phyloP scores from a whole-genome alignment of 352 stramenopile genomes.

The Blastocystis sp. region DNA sequence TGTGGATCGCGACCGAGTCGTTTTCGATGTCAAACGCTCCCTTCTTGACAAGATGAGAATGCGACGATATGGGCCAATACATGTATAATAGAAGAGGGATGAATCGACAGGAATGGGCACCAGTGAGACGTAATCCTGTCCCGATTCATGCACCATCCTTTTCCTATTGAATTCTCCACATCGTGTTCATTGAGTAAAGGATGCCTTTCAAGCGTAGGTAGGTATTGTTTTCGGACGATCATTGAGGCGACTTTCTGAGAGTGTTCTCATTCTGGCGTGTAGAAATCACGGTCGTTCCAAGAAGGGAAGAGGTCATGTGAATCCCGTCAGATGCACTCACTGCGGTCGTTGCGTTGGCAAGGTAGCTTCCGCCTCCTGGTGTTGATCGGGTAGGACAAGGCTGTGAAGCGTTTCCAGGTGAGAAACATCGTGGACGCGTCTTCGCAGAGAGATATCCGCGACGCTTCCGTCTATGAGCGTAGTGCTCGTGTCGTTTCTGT shows the following conservation, averaged over 20 bases:
- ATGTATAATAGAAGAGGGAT: too few relatives aligned
- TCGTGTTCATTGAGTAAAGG: constrained; percentile 1
- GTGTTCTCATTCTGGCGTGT: background rate
- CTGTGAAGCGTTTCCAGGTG: constrained; percentile 89
- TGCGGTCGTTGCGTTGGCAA: constrained; percentile 65
- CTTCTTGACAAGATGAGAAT: too few relatives aligned
- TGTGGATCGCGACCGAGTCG: too few relatives aligned
- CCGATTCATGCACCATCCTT: background rate
- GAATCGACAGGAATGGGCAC: background rate
- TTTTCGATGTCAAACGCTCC: too few relatives aligned
- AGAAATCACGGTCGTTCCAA: constrained; percentile 73
- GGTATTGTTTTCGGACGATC: constrained; percentile 12
- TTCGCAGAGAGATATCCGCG: constrained; percentile 96
- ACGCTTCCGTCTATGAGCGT: constrained; percentile 92
- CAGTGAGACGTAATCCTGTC: background rate
- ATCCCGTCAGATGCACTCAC: constrained; percentile 66
- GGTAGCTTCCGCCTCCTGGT: background rate
- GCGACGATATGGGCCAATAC: too few relatives aligned
- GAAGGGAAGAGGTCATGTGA: constrained; percentile 73
- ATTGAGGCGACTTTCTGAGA: background rate
- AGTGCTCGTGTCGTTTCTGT: background rate
- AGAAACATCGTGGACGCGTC: constrained; percentile 87
- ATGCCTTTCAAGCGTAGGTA: constrained; percentile 73
- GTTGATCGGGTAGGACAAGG: constrained; percentile 81
- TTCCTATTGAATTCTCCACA: background rate